Conservation (phyloP, 331 rosid genomes). For the Telfairia occidentalis region DNA sequence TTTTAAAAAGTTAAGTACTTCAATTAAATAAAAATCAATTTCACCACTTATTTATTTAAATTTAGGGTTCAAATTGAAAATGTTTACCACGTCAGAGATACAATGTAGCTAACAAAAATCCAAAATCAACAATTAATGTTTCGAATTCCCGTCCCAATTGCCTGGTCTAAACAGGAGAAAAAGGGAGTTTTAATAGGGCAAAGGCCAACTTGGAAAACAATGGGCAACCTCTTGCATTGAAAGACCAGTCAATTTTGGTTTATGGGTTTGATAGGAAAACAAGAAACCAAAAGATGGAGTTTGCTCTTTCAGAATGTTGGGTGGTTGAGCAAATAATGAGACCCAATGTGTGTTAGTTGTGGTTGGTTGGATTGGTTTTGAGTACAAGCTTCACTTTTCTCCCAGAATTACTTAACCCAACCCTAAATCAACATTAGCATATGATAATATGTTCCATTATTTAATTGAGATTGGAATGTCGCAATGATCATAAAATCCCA, state of each 20-base stretch:
- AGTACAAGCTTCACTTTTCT: background rate
- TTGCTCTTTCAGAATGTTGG: conserved; percentile 12
- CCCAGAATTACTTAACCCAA: background rate
- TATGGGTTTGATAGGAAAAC: background rate
- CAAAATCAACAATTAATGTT: background rate
- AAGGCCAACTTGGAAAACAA: conserved; percentile 22
- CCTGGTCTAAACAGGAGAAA: background rate
- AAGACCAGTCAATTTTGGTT: conserved; percentile 11
- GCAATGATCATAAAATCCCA: background rate
- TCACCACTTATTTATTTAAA: background rate
- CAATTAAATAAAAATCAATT: background rate
- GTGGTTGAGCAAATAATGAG: conserved; percentile 18
- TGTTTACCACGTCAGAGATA: too few relatives aligned
- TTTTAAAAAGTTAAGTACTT: background rate
- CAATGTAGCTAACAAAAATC: too few relatives aligned
- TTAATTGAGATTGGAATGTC: background rate
- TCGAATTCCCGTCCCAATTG: background rate
- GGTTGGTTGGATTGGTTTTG: conserved; percentile 8
- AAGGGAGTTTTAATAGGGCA: background rate
- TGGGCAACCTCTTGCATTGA: conserved; percentile 5
- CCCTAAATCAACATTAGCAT: background rate
- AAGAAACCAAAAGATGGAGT: background rate
- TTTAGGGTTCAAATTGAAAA: too few relatives aligned
- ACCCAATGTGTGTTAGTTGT: conserved; percentile 16
- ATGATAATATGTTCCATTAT: background rate